Base-by-base conservation (phyloP, 2,329 filamentous ascomycete species). In the Xylariales sp. region DNA sequence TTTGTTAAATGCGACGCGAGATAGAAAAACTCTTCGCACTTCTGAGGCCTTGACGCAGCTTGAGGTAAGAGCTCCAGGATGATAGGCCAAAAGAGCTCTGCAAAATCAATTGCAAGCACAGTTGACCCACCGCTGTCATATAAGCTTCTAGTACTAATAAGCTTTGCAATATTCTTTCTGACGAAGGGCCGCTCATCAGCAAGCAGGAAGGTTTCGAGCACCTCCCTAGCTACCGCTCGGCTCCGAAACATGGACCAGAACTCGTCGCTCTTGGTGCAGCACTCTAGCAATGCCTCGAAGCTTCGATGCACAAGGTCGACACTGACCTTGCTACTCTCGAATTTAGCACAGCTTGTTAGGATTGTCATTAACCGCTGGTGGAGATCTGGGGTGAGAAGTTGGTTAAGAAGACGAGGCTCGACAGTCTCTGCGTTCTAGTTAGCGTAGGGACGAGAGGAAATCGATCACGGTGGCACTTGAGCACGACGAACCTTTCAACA, bases 401-500 rank as follows among this genome's bases (percentile, higher is more conserved):
- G 70, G 36, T 46, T 58, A 10, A 75, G 62, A 3, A 69, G 41
- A 28, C 64, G 67, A 10, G 68, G 58, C 39, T 74, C 70, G 18
- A 65, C 64, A 8, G 74, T 74, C 55, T 79, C 78, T 72, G 75
- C 4, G 52, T 23, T 23, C 9, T 34, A 41, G 65, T 78, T 64
- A 77, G 76, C 48, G 50, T 39, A 49, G 5, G 9, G 3, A 54
- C 12, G 7, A 12, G 43, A n/a, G 16, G 9, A 16, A 52, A 8
- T 14, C 10, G 8, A 45, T 34, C 46, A 58, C 18, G 3, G 18
- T 41, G 65, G 18, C 12, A 18, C 12, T 7, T 41, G 18, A 36
- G 32, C 70, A 68, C 16, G 18, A 58, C 77, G 69, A 82, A 85
- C 87, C 86, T 78, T 83, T 82, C 23, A 91, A 79, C 43, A 89